phyloP scores from a whole-genome alignment of 208 protist species.

The Trypanosoma boissoni region DNA sequence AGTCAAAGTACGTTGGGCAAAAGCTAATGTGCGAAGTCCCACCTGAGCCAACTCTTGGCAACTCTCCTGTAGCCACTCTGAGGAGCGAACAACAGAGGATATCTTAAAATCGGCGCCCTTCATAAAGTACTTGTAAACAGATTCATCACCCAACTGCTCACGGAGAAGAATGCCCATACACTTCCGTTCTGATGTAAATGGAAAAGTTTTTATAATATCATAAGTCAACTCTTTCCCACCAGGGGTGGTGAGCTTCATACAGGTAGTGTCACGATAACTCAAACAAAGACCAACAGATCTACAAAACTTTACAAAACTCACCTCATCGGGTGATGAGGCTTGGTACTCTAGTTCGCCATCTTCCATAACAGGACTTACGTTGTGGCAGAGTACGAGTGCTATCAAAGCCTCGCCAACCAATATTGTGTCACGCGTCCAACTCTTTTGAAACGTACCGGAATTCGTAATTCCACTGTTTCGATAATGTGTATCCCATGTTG shows the following conservation, averaged over 20 bases:
- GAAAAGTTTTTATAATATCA: slow-evolving; percentile 96
- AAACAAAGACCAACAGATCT: slow-evolving; percentile 72
- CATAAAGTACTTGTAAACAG: slow-evolving; percentile 91
- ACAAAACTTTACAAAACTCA: slow-evolving; percentile 95
- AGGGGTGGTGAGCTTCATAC: slow-evolving; percentile 54
- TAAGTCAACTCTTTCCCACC: slow-evolving; percentile 41
- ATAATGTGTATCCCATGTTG: no score
- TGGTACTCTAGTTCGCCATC: slow-evolving; percentile 71
- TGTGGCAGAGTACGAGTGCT: slow-evolving; percentile 95
- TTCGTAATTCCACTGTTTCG: slow-evolving; percentile 1
- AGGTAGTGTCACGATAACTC: slow-evolving; percentile 38
- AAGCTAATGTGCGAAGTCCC: slow-evolving; percentile 94
- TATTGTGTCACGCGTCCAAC: slow-evolving; percentile 34
- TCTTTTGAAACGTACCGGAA: slow-evolving; percentile 8
- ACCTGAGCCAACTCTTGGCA: slow-evolving; percentile 96
- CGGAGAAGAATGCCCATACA: slow-evolving; percentile 98
- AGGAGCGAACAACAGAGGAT: slow-evolving; percentile 76
- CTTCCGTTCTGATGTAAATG: slow-evolving; percentile 98
- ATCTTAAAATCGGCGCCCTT: slow-evolving; percentile 97
- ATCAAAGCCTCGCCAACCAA: slow-evolving; percentile 73
- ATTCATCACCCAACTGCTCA: slow-evolving; percentile 19
- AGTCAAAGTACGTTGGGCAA: slow-evolving; percentile 78
- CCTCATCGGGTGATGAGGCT: slow-evolving; percentile 94
- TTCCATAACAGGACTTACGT: slow-evolving; percentile 94
- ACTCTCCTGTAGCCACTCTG: slow-evolving; percentile 97